Evolutionary conservation across 495 filamentous ascomycete species (phyloP).

Genomic region (Xylaria longipes): DNA sequence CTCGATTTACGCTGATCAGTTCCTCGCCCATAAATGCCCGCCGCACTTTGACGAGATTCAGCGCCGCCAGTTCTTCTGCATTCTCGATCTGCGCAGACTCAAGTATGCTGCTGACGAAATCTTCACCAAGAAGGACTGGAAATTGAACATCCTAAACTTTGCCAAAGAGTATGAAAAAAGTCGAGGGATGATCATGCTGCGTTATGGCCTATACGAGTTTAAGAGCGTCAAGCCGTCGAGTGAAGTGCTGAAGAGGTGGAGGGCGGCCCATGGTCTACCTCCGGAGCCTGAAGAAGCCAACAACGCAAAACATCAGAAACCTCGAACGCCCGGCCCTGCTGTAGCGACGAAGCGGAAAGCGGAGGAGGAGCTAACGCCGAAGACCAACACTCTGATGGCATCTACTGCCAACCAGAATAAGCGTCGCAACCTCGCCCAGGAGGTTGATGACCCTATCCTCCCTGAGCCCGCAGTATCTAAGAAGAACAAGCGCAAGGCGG

Average conservation of each 20-base stretch:
- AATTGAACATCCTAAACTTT: slow-evolving; percentile 58
- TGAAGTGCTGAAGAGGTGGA: slow-evolving; percentile 57
- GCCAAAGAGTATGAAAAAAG: slow-evolving; percentile 62
- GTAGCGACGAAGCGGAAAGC: slow-evolving; percentile 53
- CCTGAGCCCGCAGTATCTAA: slow-evolving; percentile 37
- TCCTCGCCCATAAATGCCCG: slow-evolving; percentile 55
- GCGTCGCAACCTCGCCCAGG: slow-evolving; percentile 47
- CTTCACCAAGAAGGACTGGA: slow-evolving; percentile 59
- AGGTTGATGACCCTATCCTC: slow-evolving; percentile 34
- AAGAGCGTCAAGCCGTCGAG: slow-evolving; percentile 57
- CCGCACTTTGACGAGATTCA: slow-evolving; percentile 54
- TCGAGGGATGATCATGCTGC: slow-evolving; percentile 58
- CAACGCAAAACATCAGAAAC: slow-evolving; percentile 3
- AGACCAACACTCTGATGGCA: slow-evolving; percentile 40
- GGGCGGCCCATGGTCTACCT: slow-evolving; percentile 50
- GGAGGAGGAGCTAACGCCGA: slow-evolving; percentile 47
- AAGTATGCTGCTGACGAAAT: slow-evolving; percentile 60
- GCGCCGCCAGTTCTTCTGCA: slow-evolving; percentile 59
- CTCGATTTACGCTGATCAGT: slow-evolving; percentile 58
- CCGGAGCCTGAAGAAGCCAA: slow-evolving; percentile 46
- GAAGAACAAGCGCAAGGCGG: slow-evolving; percentile 54
- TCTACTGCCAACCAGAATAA: slow-evolving; percentile 50
- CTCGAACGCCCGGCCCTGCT: slow-evolving; percentile 13
- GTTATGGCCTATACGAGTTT: slow-evolving; percentile 60
- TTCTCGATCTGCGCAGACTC: slow-evolving; percentile 58